Evolutionary conservation across 1,284 basidiomycete genomes (phyloP), one percentile per base, ranked within the genome.

Genomic region (Dichomitus squalens): DNA sequence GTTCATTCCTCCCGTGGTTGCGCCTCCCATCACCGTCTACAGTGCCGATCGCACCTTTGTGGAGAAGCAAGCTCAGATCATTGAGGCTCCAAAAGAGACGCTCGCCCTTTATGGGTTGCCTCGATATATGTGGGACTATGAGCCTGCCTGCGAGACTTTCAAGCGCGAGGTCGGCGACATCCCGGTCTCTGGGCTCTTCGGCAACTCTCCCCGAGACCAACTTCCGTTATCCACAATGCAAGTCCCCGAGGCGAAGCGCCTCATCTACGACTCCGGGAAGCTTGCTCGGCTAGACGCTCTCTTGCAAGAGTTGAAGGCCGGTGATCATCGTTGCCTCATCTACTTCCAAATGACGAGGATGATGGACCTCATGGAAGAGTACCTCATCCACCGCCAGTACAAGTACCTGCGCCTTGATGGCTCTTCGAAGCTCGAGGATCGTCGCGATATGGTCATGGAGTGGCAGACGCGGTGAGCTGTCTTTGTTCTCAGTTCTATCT

Each of bases 311-410:
- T 86, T 99, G 61, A 99, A 98, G 77, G 83, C 87, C 33, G 92
- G 89, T 9, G 96, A 96, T 55, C 97, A 99, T 75, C 88, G 96
- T 48, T 95, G 98, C 21, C 77, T 99, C 65, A 84, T 99, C 51
- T 99, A 99, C 79, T 99, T 98, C 88, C 97, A 99, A 76, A 99
- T 99, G 97, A 99, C 97, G 23, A 86, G 90, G 63, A 99, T 99
- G 97, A 98, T 99, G 87, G 96, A 99, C 72, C 80, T 99, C 58
- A 96, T 99, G 87, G 97, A 99, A 73, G 97, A 99, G 73, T 99
- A 98, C 73, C 81, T 99, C 55, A 95, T 98, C 65, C 98, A 93
- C 77, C 87, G 96, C 7, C 96, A 98, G 74, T 96, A 97, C 83
- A 98, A 98, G 76, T 99, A 99, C 72, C 78, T 99, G 29, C 87